Conservation (phyloP, 108 stramenopile species). For the Cyclotella sp. region DNA sequence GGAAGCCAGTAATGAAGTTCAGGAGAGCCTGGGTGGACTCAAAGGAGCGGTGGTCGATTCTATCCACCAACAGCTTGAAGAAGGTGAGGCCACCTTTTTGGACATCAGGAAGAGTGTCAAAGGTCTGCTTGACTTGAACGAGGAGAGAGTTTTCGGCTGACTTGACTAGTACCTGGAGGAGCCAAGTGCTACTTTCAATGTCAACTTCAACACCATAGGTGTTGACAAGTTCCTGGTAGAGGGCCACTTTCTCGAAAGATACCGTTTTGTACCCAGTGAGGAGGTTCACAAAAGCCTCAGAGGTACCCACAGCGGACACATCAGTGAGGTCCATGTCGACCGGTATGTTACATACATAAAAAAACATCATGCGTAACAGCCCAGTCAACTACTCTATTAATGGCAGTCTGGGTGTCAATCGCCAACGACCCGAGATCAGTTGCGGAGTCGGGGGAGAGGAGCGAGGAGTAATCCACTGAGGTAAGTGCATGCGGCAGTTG, state of each 20-base stretch:
- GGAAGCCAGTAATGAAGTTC: neutral
- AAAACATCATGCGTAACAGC: no score
- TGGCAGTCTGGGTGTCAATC: neutral
- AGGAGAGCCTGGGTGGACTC: neutral
- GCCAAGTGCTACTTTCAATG: neutral
- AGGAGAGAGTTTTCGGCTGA: neutral
- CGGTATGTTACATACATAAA: neutral
- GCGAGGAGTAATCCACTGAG: neutral
- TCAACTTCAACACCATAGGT: neutral
- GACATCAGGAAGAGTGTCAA: neutral
- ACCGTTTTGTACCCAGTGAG: neutral
- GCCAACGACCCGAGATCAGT: neutral
- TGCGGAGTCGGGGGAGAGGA: neutral
- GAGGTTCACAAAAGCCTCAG: neutral
- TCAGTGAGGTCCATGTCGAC: neutral
- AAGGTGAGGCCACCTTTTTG: neutral
- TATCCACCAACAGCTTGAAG: neutral
- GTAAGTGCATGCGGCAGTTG: neutral
- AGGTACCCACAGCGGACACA: no score
- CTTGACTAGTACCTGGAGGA: neutral
- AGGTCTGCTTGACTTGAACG: neutral
- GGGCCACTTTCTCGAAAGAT: neutral
- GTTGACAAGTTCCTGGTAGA: neutral
- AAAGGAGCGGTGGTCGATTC: neutral
- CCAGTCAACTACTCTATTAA: no score